Evolutionary conservation across 1,139 yeast genomes (phyloP).

Genomic region (Zygoascus meyerae): DNA sequence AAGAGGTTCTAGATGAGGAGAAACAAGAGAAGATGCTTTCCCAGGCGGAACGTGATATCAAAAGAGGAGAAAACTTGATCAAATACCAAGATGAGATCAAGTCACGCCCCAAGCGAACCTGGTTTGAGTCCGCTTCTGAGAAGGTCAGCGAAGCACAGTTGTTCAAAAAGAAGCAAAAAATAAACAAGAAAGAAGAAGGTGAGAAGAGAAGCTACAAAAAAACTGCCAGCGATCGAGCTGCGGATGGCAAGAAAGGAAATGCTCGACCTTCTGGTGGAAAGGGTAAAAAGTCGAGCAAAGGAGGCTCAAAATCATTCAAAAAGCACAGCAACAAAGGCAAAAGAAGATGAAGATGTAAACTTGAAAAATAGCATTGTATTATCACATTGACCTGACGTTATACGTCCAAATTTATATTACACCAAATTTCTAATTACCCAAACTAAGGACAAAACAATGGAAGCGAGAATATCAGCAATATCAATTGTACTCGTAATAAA

Average conservation of each 20-base stretch:
- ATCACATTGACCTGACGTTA: background rate
- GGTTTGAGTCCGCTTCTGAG: slow-evolving; percentile 83
- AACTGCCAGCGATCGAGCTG: slow-evolving; percentile 27
- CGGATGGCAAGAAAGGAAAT: slow-evolving; percentile 18
- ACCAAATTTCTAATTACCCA: background rate
- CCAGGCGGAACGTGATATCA: slow-evolving; percentile 85
- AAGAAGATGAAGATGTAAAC: no score
- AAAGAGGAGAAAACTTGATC: slow-evolving; percentile 76
- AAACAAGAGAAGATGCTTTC: slow-evolving; percentile 79
- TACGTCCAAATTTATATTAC: background rate
- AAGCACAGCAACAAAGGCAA: no score
- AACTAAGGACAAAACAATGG: background rate
- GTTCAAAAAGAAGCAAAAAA: slow-evolving; percentile 31
- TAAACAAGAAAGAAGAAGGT: slow-evolving; percentile 51
- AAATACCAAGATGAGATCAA: slow-evolving; percentile 77
- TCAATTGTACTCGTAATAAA: slow-evolving; percentile 22
- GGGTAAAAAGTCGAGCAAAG: slow-evolving; percentile 15
- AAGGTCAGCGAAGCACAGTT: slow-evolving; percentile 40
- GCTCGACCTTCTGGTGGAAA: background rate
- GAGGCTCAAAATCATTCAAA: no score
- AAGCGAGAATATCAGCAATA: no score
- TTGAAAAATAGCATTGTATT: no score
- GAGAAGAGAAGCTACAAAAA: slow-evolving; percentile 30
- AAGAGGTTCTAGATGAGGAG: slow-evolving; percentile 82
- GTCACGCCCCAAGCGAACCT: slow-evolving; percentile 89